A percentile compares a stretch with the other conserved stretches of the same genome.
phyloP scores from a whole-genome alignment of 2,329 filamentous ascomycete species.

The Cordyceps fumosorosea region DNA sequence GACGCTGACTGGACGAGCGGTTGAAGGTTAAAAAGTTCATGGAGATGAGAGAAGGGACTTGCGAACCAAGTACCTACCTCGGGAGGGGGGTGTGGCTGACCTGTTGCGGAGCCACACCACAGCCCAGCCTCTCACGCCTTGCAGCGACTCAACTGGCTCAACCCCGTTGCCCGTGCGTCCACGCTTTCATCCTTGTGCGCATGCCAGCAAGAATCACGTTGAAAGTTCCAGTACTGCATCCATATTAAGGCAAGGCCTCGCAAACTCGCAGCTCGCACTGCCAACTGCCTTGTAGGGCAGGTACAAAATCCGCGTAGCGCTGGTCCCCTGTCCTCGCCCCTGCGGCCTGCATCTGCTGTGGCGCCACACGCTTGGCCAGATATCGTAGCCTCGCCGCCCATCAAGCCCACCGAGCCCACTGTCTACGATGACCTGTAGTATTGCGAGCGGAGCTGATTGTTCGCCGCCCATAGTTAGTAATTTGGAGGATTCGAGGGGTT shows the following conservation, averaged over 20 bases:
- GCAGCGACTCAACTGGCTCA: not conserved
- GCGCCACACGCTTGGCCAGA: not conserved
- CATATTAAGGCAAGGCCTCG: not conserved
- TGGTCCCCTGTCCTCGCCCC: not conserved
- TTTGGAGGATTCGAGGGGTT: too few relatives aligned
- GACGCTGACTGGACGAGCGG: not conserved
- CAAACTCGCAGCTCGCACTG: not conserved
- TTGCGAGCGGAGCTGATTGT: slow-evolving; percentile 2
- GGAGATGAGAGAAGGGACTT: not conserved
- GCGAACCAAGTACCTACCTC: not conserved
- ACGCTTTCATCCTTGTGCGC: not conserved
- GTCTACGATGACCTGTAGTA: slow-evolving; percentile 10
- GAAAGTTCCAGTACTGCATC: too few relatives aligned
- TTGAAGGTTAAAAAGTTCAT: too few relatives aligned
- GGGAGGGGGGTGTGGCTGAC: not conserved
- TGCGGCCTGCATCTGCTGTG: not conserved
- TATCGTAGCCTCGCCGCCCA: slow-evolving; percentile 9
- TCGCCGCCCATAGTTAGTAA: not conserved
- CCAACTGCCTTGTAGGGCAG: slow-evolving; percentile 12
- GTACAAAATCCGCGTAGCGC: not conserved
- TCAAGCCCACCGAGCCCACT: not conserved
- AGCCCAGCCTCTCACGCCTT: not conserved
- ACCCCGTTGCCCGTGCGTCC: not conserved
- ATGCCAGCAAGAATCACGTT: not conserved
- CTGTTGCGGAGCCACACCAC: not conserved